Evolutionary conservation across 2,329 filamentous ascomycete genomes (phyloP).

Genomic region (Tolypocladium inflatum): DNA sequence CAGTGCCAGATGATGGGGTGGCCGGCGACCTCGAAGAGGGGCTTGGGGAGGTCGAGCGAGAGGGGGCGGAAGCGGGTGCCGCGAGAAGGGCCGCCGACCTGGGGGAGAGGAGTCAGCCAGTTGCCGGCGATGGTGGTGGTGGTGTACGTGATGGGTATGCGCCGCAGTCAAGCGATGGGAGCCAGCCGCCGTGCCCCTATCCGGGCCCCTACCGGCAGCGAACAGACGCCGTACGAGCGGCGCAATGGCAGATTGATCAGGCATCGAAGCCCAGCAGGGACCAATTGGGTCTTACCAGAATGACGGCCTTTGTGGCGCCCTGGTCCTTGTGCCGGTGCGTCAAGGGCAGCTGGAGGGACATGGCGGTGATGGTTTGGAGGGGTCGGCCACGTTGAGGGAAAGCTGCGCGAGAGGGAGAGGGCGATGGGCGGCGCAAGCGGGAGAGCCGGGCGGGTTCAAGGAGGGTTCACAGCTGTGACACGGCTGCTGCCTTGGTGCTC

Average conservation of each 20-base stretch:
- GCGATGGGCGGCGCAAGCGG: neutral
- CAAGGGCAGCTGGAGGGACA: constrained; percentile 50
- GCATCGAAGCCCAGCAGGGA: neutral
- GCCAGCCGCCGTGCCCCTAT: neutral
- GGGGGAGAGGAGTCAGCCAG: constrained; percentile 18
- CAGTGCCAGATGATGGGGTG: constrained; percentile 99
- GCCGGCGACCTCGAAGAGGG: constrained; percentile 95
- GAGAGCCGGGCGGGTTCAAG: neutral
- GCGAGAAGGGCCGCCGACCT: constrained; percentile 93
- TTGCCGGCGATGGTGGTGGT: neutral
- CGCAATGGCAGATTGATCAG: neutral
- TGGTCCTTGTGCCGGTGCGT: constrained; percentile 36
- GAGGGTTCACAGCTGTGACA: neutral
- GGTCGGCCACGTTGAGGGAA: neutral
- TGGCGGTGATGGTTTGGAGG: constrained; percentile 15
- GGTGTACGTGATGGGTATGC: neutral
- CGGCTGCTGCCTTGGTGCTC: neutral
- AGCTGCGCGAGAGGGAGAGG: constrained; percentile 1
- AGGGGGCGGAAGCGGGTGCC: constrained; percentile 93
- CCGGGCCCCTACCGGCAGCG: neutral
- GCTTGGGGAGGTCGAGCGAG: constrained; percentile 94
- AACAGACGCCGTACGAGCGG: neutral
- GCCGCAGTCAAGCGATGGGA: neutral
- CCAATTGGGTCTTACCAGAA: constrained; percentile 54
- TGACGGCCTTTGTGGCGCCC: constrained; percentile 82